Base-by-base conservation (phyloP, 2,329 filamentous ascomycete species). In the Metarhizium robertsii region DNA sequence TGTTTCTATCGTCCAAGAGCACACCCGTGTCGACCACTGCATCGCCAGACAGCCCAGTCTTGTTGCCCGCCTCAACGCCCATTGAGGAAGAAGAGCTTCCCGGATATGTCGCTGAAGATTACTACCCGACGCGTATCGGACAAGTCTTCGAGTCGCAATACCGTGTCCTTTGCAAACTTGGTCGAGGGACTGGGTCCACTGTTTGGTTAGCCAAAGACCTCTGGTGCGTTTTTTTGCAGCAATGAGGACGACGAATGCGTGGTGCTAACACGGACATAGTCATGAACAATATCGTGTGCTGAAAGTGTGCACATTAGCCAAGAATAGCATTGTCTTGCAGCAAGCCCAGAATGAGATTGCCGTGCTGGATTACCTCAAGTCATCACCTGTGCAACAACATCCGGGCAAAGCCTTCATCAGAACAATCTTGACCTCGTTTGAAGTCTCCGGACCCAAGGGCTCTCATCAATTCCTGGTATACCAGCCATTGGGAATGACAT, bases 401-500 rank as follows among this genome's bases (percentile, higher is more conserved):
- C 64, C 62, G 0, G 71, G 71, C 10, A 63, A 63, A 13, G 7
- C 53, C 16, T 60, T 60, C 1, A 61, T 74, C 6, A 66, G 72
- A 52, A 56, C 58, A 6, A 59, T 73, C 0, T 64, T 74, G 3
- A 71, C 73, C 61, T 67, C 61, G 4, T 75, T 75, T 57, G 58
- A 71, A 6, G 53, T 74, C 5, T 40, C 54, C 25, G 67, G 71
- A 2, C 69, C 69, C 1, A 64, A 70, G 42, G 70, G 71, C 13
- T 55, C 53, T 14, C 71, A 75, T 50, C 62, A 58, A 48, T 72
- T 70, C 53, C 61, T 75, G 1, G 66, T 74, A 7, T 69, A 75
- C 63, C 66, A 64, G 7, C 74, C 72, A 10, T 64, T 78, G 29
- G 74, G 70, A 65, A 72, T 76, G 52, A 78, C 68, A 62, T 61